Percentiles rank a stretch among this genome's conserved stretches.
Evolutionary conservation across 2,329 filamentous ascomycete species (phyloP).

Genomic region (Colletotrichum paranaense): DNA sequence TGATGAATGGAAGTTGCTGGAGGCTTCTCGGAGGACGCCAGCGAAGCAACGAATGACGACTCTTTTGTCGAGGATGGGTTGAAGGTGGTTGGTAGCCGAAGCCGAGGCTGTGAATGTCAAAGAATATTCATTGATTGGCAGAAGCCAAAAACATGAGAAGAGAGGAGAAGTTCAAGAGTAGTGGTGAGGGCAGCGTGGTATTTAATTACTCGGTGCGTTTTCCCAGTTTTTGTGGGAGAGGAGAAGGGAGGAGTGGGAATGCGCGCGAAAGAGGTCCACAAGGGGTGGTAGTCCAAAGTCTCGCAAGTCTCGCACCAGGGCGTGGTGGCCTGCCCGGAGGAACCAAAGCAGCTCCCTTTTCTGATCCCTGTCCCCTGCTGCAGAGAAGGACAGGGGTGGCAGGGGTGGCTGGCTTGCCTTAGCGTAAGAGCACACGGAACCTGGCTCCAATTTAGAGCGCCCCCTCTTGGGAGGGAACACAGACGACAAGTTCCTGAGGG

Average conservation of each 20-base stretch:
- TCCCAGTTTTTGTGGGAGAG: slow-evolving; percentile 28
- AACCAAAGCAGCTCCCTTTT: not conserved
- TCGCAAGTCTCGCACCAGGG: not conserved
- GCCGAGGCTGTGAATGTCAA: slow-evolving; percentile 29
- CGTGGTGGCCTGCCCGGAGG: not conserved
- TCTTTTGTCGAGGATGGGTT: not conserved
- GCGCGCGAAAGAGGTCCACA: not conserved
- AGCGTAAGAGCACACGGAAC: not conserved
- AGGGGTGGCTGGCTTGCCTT: slow-evolving; percentile 10
- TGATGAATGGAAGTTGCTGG: slow-evolving; percentile 42
- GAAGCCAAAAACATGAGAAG: slow-evolving; percentile 48
- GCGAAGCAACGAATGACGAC: slow-evolving; percentile 30
- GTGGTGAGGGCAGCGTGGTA: slow-evolving; percentile 39
- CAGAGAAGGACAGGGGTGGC: not conserved
- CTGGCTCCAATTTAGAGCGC: slow-evolving; percentile 11
- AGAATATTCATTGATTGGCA: slow-evolving; percentile 48
- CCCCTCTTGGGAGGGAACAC: slow-evolving; percentile 7
- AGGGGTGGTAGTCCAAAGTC: not conserved
- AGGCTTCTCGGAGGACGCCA: slow-evolving; percentile 41
- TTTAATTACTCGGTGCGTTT: slow-evolving; percentile 25
- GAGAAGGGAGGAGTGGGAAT: slow-evolving; percentile 7
- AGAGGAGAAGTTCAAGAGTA: slow-evolving; percentile 34
- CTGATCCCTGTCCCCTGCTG: slow-evolving; percentile 4
- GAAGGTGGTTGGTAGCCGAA: slow-evolving; percentile 39
- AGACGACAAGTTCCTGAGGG: not conserved